Conservation (phyloP, 768 basidiomycete genomes). For the Phaeolepiota aurea region DNA sequence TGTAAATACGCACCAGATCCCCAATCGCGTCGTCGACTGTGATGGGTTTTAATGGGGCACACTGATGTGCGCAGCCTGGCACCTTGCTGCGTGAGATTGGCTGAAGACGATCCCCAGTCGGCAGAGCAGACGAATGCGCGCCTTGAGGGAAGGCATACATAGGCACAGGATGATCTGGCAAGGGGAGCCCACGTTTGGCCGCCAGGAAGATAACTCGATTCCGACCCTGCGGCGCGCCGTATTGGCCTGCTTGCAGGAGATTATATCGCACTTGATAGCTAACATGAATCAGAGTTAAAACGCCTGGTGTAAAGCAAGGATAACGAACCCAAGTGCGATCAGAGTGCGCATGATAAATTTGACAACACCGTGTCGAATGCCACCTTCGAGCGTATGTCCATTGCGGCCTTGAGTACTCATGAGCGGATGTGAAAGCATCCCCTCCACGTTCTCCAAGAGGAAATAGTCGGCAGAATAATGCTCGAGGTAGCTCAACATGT, state of each 20-base stretch:
- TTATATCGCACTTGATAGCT: constrained; percentile 64
- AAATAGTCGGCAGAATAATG: constrained; percentile 55
- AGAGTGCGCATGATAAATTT: constrained; percentile 59
- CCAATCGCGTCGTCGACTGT: constrained; percentile 59
- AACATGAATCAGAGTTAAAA: neutral
- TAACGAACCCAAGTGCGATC: constrained; percentile 52
- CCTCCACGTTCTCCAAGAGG: constrained; percentile 67
- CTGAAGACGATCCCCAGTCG: constrained; percentile 30
- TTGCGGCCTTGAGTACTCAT: constrained; percentile 21
- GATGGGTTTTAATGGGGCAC: constrained; percentile 52
- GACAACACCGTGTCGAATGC: constrained; percentile 48
- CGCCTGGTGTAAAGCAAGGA: neutral
- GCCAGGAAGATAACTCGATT: constrained; percentile 63
- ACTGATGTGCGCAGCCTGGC: constrained; percentile 31
- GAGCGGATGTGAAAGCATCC: constrained; percentile 45
- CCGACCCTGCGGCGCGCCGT: constrained; percentile 66
- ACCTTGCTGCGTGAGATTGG: constrained; percentile 37
- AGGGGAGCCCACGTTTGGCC: constrained; percentile 43
- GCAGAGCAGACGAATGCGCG: constrained; percentile 27
- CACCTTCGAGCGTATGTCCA: constrained; percentile 20
- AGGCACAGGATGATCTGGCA: constrained; percentile 61
- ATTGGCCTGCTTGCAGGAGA: constrained; percentile 62
- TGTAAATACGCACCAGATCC: constrained; percentile 51
- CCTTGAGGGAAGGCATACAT: constrained; percentile 39
- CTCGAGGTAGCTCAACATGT: constrained; percentile 67